phyloP scores from a whole-genome alignment of 164 flowering plant genomes.

The Vitis labrusca region DNA sequence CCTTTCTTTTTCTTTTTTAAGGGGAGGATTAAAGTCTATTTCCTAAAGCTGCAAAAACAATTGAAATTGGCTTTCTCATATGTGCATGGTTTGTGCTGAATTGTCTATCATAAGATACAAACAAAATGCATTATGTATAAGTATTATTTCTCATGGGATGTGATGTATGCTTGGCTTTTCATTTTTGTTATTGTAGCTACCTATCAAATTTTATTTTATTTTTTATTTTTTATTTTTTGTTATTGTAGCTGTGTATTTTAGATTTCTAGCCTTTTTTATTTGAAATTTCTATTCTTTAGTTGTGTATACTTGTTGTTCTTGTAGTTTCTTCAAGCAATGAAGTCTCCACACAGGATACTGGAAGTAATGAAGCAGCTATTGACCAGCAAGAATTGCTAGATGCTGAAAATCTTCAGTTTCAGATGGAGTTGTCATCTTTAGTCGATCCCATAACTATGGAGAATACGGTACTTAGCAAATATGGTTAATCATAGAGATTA shows the following conservation, averaged over 20 bases:
- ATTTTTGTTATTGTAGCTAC: neutral
- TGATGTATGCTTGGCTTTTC: neutral
- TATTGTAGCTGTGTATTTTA: neutral
- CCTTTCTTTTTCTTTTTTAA: no score
- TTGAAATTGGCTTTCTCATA: neutral
- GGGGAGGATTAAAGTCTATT: neutral
- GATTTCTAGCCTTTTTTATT: no score
- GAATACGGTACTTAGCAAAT: constrained; percentile 36
- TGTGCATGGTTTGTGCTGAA: neutral
- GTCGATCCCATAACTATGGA: constrained; percentile 26
- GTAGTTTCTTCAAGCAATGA: constrained; percentile 29
- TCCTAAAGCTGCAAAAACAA: neutral
- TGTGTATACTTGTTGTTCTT: constrained; percentile 5
- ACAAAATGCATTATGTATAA: neutral
- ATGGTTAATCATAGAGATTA: no score
- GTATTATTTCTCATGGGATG: neutral
- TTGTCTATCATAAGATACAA: neutral
- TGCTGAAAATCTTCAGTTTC: constrained; percentile 30
- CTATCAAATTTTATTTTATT: no score
- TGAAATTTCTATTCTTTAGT: constrained; percentile 3
- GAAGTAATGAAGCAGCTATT: constrained; percentile 23
- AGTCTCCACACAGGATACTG: constrained; percentile 21
- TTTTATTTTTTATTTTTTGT: neutral
- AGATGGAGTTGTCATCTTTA: constrained; percentile 19
- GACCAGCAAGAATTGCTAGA: constrained; percentile 22